Conservation (phyloP, 306 rosid genomes). For the Ochetophila trinervis region DNA sequence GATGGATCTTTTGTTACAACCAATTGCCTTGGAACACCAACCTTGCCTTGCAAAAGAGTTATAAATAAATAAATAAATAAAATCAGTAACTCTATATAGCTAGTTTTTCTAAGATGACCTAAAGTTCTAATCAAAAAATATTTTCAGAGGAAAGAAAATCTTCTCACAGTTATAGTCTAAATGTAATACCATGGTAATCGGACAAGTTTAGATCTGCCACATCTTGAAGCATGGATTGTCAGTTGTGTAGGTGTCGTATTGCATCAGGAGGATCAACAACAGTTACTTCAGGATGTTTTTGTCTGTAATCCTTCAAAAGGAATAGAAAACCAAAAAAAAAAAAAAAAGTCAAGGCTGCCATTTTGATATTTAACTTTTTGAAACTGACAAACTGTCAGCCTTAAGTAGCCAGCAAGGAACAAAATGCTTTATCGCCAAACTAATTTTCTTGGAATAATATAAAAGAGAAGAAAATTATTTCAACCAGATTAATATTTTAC, state of each 20-base stretch:
- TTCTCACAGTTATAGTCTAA: neutral
- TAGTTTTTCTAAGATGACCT: neutral
- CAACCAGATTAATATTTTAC: no score
- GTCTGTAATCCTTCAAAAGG: conserved; percentile 67
- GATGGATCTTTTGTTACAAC: conserved; percentile 72
- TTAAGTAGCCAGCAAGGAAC: neutral
- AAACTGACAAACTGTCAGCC: neutral
- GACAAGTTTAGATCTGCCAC: conserved; percentile 78
- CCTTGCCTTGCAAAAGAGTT: conserved; percentile 50
- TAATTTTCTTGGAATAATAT: no score
- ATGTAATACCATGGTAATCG: conserved; percentile 59
- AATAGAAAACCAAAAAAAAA: conserved; percentile 3
- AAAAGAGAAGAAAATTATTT: no score
- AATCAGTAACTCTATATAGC: neutral
- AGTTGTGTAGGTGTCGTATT: conserved; percentile 66
- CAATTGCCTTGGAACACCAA: conserved; percentile 76
- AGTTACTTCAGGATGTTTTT: conserved; percentile 72
- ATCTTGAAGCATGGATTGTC: conserved; percentile 90
- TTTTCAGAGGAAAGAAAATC: neutral
- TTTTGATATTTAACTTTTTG: neutral
- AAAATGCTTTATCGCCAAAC: neutral
- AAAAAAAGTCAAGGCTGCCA: neutral
- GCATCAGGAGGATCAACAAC: conserved; percentile 92
- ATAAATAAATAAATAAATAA: conserved; percentile 11
- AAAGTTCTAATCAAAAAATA: neutral